A percentile compares a stretch with the other conserved stretches of the same genome.
Evolutionary conservation across 495 filamentous ascomycete species (phyloP).

Genomic region (Aspergillus sparsus): DNA sequence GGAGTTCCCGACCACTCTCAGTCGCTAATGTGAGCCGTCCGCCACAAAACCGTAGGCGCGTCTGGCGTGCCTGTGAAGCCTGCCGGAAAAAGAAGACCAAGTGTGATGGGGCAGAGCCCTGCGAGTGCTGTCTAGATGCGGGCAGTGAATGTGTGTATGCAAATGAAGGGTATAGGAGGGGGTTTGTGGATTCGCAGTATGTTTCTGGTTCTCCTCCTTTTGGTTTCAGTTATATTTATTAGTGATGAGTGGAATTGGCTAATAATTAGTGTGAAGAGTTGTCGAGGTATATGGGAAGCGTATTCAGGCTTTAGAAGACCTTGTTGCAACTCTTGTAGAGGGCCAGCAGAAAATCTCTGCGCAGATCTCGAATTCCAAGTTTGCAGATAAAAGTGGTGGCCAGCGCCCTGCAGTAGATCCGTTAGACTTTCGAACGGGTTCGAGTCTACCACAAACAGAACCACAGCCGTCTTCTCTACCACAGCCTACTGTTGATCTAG

Average conservation of each 20-base stretch:
- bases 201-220: background rate
- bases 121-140: conserved; percentile 22
- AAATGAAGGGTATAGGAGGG: conserved; percentile 15
- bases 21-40: background rate
- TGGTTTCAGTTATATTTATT: no score
- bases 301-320: conserved; percentile 3
- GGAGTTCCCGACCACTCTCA: conserved; percentile 1
- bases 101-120: conserved; percentile 28
- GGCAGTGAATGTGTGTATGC: conserved; percentile 20
- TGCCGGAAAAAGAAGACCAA: conserved; percentile 28
- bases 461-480: background rate
- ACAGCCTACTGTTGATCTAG: background rate
- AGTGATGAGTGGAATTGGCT: background rate
- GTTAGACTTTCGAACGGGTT: background rate
- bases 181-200: conserved; percentile 24
- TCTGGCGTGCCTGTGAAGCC: conserved; percentile 35
- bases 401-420: background rate
- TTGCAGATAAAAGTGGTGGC: background rate
- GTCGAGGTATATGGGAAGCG: conserved; percentile 7
- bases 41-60: conserved; percentile 26
- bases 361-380: background rate
- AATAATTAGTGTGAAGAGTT: background rate
- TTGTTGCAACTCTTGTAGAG: conserved; percentile 5
- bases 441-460: background rate
- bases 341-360: conserved; percentile 7